Base-by-base conservation (phyloP, 805 yeast species). In the Pichia manshurica region DNA sequence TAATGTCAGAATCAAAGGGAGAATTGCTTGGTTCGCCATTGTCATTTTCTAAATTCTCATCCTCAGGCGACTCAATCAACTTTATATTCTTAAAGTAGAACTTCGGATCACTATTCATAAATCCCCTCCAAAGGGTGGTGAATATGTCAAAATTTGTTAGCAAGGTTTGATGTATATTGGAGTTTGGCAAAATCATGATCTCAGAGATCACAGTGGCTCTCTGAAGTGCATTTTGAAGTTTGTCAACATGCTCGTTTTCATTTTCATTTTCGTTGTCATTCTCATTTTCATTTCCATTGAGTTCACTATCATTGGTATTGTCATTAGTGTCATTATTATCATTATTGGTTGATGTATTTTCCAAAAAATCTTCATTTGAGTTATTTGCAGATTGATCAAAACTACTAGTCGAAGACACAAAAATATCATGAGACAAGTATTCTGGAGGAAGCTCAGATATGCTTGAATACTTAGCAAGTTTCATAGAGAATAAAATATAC, bases 91-190 rank as follows among this genome's bases (percentile, higher is more conserved):
- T 47, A 5, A 44, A 45, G 17, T 41, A 44, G 29, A 35, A 46
- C 13, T 50, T 51, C 21, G 58, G 57, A 33, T 56, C 59, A 41
- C 53, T 52, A 43, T 61, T 59, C 45, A 64, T 41, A 41, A 65
- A 56, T 1, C 69, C 69, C 25, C 66, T 53, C 69, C 69, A 65
- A 3, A 65, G 48, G 39, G 51, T 55, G 3, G 56, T 48, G 17
- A 65, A 41, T 8, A 59, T 52, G 15, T 50, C 50, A 9, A 53
- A 51, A 7, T 59, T 60, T 2, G 54, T 43, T 13, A 64, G 45
- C n/a, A 65, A 41, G 17, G 46, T 47, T 28, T 56, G 52, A 10
- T 57, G 56, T n/a, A 56, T 50, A 22, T 53, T 46, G 10, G 56
- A 48, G 38, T 56, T 52, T 2, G 64, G 55, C 7, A 63, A 43